Percentiles rank a stretch among this genome's conserved stretches.
These are phyloP conservation scores for Penicillium sp. DNA, from an alignment of 2,329 filamentous ascomycete species.

Conservation along the genomic window DNA sequence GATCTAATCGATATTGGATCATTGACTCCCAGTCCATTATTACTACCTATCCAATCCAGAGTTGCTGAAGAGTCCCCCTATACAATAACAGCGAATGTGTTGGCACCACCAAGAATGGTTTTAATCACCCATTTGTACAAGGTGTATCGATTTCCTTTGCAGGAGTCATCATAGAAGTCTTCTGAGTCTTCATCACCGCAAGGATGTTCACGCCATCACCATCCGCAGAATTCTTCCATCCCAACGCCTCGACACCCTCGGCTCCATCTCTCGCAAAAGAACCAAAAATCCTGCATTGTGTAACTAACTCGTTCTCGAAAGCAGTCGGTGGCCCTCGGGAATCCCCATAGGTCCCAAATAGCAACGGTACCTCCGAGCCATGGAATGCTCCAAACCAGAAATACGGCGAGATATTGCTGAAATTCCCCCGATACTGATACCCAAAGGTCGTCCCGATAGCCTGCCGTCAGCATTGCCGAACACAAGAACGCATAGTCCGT, in stretches of 20 bases:
- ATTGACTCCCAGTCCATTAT: not conserved
- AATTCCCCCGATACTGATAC: not conserved
- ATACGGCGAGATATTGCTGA: not conserved
- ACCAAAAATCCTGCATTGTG: not conserved
- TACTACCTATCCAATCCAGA: not conserved
- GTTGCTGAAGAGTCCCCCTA: not conserved
- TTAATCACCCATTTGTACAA: not conserved
- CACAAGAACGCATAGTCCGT: not conserved
- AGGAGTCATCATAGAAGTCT: not conserved
- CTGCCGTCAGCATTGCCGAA: not conserved
- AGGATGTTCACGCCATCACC: not conserved
- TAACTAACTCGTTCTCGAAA: not conserved
- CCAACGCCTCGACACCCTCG: not conserved
- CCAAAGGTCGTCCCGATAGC: not conserved
- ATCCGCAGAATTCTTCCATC: not conserved
- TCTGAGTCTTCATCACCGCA: not conserved
- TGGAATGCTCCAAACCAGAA: not conserved
- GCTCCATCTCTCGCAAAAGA: not conserved
- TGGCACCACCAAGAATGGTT: not conserved
- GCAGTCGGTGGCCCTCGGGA: not conserved
- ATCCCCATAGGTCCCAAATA: not conserved
- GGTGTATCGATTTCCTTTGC: not conserved
- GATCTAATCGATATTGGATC: slow-evolving; percentile 7
- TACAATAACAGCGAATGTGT: not conserved
- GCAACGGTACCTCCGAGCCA: not conserved